Evolutionary conservation across 192 early-diverging fungal species (phyloP).

Genomic region (Backusella luteola): DNA sequence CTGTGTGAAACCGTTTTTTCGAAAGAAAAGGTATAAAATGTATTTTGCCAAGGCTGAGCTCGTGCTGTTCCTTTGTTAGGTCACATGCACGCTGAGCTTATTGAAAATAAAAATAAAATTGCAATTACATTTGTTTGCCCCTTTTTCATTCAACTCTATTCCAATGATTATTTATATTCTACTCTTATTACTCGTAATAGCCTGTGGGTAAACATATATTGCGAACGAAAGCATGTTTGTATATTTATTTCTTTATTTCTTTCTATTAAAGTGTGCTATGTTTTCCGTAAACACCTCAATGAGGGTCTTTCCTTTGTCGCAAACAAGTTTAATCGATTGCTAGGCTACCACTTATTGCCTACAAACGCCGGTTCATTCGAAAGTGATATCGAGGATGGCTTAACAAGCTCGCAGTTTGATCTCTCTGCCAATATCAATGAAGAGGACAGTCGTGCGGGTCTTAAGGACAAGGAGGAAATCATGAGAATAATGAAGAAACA

Average conservation of each 20-base stretch:
- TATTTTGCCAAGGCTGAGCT: neutral
- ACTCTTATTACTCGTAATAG: neutral
- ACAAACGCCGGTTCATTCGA: conserved; percentile 48
- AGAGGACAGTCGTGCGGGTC: conserved; percentile 48
- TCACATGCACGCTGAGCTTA: conserved; percentile 11
- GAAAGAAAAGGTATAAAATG: neutral
- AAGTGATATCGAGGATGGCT: conserved; percentile 53
- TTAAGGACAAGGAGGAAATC: conserved; percentile 54
- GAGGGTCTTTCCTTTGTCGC: neutral
- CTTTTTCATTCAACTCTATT: neutral
- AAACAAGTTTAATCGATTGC: conserved; percentile 27
- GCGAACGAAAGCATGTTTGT: neutral
- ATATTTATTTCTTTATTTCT: neutral
- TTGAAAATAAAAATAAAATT: neutral
- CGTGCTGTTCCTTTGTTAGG: neutral
- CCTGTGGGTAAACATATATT: conserved; percentile 1
- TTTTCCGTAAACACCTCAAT: conserved; percentile 14
- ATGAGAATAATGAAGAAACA: conserved; percentile 53
- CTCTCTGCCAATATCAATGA: conserved; percentile 43
- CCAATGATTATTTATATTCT: neutral
- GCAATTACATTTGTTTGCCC: neutral
- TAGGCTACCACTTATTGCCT: conserved; percentile 49
- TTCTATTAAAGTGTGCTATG: neutral
- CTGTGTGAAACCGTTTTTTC: neutral
- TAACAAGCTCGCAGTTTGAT: conserved; percentile 56